phyloP scores from a whole-genome alignment of 345 rosid genomes.

The Bruguiera parviflora region DNA sequence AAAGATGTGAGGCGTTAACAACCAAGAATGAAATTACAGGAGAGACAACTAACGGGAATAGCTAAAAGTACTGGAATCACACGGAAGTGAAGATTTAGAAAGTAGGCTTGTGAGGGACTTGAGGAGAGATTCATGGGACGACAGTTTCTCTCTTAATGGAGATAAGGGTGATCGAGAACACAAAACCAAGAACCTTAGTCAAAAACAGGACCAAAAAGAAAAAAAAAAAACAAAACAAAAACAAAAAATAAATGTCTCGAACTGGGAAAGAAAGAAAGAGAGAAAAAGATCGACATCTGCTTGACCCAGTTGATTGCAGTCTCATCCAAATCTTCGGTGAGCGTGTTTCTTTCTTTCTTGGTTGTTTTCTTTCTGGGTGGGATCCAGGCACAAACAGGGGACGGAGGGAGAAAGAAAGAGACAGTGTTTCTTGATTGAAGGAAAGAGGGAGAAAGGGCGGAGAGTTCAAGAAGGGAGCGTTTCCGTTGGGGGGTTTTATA shows the following conservation, averaged over 20 bases:
- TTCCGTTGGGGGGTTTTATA: conserved; percentile 1
- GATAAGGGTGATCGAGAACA: conserved; percentile 55
- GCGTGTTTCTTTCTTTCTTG: conserved; percentile 29
- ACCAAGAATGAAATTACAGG: conserved; percentile 45
- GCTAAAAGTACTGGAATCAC: conserved; percentile 23
- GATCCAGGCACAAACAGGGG: background rate
- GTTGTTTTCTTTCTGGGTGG: background rate
- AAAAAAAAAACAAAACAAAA: too few species aligned
- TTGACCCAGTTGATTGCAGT: conserved; percentile 73
- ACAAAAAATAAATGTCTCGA: background rate
- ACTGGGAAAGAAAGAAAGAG: background rate
- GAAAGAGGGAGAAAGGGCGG: background rate
- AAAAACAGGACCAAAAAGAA: background rate
- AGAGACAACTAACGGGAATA: conserved; percentile 57
- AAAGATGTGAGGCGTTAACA: conserved; percentile 41
- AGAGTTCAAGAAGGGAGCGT: conserved; percentile 24
- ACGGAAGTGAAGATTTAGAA: conserved; percentile 27
- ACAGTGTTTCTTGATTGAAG: background rate
- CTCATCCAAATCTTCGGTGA: conserved; percentile 66
- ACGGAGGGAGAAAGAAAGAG: conserved; percentile 1
- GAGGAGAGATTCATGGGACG: conserved; percentile 35
- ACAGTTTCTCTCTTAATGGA: conserved; percentile 39
- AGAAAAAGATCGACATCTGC: conserved; percentile 29
- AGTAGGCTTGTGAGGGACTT: conserved; percentile 34
- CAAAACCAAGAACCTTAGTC: background rate